phyloP scores from a whole-genome alignment of 441 rosid species.

The Viola pubescens region DNA sequence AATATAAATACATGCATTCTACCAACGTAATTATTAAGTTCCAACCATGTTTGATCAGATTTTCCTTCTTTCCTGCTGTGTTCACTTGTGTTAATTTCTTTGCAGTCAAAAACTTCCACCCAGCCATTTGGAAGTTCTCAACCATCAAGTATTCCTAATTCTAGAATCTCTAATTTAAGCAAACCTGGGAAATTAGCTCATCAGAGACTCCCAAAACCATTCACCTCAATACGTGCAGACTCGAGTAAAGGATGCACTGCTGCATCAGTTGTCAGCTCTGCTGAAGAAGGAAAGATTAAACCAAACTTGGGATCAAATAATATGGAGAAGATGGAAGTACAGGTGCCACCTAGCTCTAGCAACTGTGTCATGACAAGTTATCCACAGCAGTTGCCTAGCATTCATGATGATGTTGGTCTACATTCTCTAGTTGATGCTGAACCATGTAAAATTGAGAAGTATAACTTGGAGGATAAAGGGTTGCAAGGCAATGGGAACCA shows the following conservation, averaged over 20 bases:
- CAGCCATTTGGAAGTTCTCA: constrained; percentile 28
- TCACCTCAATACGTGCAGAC: constrained; percentile 20
- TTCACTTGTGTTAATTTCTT: constrained; percentile 17
- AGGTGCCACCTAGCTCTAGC: constrained; percentile 17
- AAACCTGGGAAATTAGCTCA: constrained; percentile 28
- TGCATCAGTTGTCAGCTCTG: constrained; percentile 20
- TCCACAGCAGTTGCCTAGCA: constrained; percentile 24
- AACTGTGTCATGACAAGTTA: constrained; percentile 21
- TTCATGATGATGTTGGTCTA: constrained; percentile 23
- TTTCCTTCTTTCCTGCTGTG: neutral
- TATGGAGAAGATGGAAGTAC: constrained; percentile 20
- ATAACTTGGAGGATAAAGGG: no score
- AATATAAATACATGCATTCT: neutral
- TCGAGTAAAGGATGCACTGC: constrained; percentile 21
- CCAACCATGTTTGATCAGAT: neutral
- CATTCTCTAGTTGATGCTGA: neutral
- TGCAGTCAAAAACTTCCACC: constrained; percentile 59
- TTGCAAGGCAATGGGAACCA: neutral
- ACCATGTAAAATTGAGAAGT: no score
- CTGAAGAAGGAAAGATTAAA: constrained; percentile 28
- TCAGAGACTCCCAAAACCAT: constrained; percentile 26
- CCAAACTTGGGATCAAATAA: constrained; percentile 17
- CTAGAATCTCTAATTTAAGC: constrained; percentile 27
- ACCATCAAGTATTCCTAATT: constrained; percentile 21
- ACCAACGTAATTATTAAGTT: neutral